phyloP scores from a whole-genome alignment of 371 early-diverging fungal species.

The Syncephalastrum monosporum region DNA sequence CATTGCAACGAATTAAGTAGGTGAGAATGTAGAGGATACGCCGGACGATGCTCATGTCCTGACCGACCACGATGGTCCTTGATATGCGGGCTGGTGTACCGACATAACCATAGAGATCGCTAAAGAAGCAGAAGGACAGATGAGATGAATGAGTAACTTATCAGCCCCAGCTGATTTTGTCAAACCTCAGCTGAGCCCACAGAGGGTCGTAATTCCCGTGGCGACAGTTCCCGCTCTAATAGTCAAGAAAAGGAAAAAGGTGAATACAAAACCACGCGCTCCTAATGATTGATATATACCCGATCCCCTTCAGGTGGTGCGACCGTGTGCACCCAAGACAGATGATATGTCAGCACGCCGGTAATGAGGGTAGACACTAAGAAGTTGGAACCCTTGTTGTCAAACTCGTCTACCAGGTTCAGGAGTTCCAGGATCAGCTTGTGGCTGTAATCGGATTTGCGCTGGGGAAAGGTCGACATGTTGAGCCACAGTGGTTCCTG shows the following conservation, averaged over 20 bases:
- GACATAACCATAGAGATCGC: constrained; percentile 65
- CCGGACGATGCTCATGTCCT: constrained; percentile 49
- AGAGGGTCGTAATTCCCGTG: constrained; percentile 65
- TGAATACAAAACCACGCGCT: background rate
- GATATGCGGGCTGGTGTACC: constrained; percentile 53
- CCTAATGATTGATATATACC: constrained; percentile 15
- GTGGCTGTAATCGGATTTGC: constrained; percentile 43
- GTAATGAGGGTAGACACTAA: constrained; percentile 58
- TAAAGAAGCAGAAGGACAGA: constrained; percentile 2
- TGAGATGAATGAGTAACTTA: background rate
- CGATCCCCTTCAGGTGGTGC: constrained; percentile 48
- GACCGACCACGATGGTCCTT: constrained; percentile 60
- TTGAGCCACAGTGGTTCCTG: constrained; percentile 68
- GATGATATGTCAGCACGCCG: constrained; percentile 55
- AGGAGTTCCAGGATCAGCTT: constrained; percentile 52
- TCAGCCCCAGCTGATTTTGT: background rate
- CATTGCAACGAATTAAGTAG: constrained; percentile 68
- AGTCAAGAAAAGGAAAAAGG: background rate
- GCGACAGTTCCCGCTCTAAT: constrained; percentile 34
- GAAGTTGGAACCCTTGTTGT: constrained; percentile 37
- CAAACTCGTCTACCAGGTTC: constrained; percentile 45
- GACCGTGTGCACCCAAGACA: constrained; percentile 68
- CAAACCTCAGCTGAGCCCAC: constrained; percentile 66
- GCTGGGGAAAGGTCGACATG: constrained; percentile 63
- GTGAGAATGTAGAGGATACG: constrained; percentile 58